Percentiles rank a stretch among this genome's conserved stretches.
phyloP scores from a whole-genome alignment of 2,329 filamentous ascomycete genomes.

The Cercospora nicotianae region DNA sequence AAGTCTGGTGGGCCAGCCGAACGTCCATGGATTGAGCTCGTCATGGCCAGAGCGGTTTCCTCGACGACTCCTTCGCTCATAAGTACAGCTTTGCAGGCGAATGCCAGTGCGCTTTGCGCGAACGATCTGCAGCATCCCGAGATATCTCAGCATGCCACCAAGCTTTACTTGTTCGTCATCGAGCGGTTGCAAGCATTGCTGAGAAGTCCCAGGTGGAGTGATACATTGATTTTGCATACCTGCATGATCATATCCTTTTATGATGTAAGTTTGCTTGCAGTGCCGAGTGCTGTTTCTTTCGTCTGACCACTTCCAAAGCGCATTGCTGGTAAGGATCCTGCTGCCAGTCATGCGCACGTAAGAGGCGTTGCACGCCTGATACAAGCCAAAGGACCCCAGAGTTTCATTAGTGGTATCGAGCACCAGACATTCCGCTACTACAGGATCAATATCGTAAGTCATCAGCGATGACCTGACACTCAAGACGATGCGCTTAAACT shows the following conservation, averaged over 20 bases:
- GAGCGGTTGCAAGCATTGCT: neutral
- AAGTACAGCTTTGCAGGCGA: conserved; percentile 12
- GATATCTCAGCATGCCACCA: conserved; percentile 12
- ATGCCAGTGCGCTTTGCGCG: conserved; percentile 14
- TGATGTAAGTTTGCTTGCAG: conserved; percentile 10
- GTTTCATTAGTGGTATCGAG: conserved; percentile 11
- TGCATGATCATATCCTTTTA: conserved; percentile 18
- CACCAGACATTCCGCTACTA: conserved; percentile 18
- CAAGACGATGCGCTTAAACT: neutral
- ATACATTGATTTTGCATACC: conserved; percentile 11
- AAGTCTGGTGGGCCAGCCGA: neutral
- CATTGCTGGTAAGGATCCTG: neutral
- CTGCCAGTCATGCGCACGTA: conserved; percentile 10
- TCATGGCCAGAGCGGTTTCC: neutral
- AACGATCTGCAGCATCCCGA: conserved; percentile 14
- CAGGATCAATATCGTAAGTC: conserved; percentile 15
- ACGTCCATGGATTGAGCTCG: conserved; percentile 13
- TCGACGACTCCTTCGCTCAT: neutral
- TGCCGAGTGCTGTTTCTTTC: neutral
- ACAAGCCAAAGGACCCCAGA: conserved; percentile 13
- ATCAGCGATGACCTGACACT: neutral
- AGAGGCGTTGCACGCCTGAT: conserved; percentile 13
- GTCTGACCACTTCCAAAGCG: conserved; percentile 6
- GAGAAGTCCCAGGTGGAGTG: conserved; percentile 8
- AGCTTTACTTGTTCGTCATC: conserved; percentile 15